Conservation (phyloP, 2,329 filamentous ascomycete genomes). For the Neofusicoccum ribis region DNA sequence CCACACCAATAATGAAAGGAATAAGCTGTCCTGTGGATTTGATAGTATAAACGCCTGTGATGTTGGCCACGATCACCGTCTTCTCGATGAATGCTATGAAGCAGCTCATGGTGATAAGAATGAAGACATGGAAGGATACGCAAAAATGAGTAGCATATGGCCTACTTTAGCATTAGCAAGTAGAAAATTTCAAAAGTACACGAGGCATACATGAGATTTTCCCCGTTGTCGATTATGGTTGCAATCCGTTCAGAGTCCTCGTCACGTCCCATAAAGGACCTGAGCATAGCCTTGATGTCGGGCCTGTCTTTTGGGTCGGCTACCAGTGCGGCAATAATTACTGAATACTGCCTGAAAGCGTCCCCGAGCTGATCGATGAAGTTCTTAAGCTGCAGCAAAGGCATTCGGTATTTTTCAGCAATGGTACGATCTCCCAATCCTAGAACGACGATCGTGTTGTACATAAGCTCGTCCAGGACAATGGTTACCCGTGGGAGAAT, state of each 20-base stretch:
- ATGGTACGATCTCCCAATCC: neutral
- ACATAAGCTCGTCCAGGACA: neutral
- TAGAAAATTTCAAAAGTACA: neutral
- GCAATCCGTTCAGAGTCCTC: too few relatives aligned
- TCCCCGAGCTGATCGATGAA: neutral
- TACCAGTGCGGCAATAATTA: too few relatives aligned
- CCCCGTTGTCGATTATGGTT: too few relatives aligned
- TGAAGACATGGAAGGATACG: neutral
- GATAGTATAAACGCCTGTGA: neutral
- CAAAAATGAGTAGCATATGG: neutral
- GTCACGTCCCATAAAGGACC: too few relatives aligned
- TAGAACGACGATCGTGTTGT: neutral
- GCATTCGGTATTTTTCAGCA: too few relatives aligned
- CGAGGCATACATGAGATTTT: neutral
- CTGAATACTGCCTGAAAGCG: too few relatives aligned
- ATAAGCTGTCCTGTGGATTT: neutral
- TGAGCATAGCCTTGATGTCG: too few relatives aligned
- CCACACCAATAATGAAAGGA: conserved; percentile 11
- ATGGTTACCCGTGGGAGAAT: neutral
- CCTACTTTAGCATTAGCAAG: neutral
- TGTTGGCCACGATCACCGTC: neutral
- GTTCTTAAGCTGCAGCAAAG: too few relatives aligned
- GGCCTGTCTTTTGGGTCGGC: too few relatives aligned
- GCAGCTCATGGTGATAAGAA: neutral
- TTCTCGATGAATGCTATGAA: neutral